phyloP scores from a whole-genome alignment of 1,139 yeast genomes.

The Candida sanyaensis region DNA sequence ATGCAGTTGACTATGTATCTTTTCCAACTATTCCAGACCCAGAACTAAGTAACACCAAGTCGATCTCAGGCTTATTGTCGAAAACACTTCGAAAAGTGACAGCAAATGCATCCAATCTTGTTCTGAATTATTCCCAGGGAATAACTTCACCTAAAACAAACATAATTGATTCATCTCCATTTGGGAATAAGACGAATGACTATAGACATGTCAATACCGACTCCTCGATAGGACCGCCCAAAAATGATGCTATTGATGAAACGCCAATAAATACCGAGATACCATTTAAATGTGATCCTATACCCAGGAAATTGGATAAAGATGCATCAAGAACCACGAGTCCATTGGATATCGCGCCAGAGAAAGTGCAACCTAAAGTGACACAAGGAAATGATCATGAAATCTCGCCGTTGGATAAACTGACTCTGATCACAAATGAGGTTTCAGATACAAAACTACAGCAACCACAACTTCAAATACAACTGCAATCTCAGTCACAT shows the following conservation, averaged over 20 bases:
- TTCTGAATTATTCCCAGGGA: slow-evolving; percentile 27
- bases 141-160: slow-evolving; percentile 3
- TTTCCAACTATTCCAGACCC: slow-evolving; percentile 51
- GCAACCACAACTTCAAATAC: background rate
- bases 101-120: slow-evolving; percentile 44
- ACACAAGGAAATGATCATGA: background rate
- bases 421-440: slow-evolving; percentile 1
- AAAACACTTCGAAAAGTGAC: slow-evolving; percentile 48
- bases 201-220: background rate
- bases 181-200: background rate
- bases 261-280: slow-evolving; percentile 2
- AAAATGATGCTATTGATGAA: slow-evolving; percentile 7
- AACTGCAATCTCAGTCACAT: background rate
- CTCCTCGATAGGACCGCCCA: background rate
- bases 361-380: background rate
- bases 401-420: background rate
- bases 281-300: background rate
- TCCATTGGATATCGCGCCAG: slow-evolving; percentile 1
- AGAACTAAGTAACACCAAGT: slow-evolving; percentile 32
- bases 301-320: background rate
- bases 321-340: slow-evolving; percentile 2
- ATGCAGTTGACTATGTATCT: slow-evolving; percentile 35
- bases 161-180: slow-evolving; percentile 3
- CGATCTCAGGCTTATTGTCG: slow-evolving; percentile 35
- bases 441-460: background rate